These are phyloP conservation scores for Cornus kousa DNA, from an alignment of 148 eudicot genomes.

Conservation along the genomic window DNA sequence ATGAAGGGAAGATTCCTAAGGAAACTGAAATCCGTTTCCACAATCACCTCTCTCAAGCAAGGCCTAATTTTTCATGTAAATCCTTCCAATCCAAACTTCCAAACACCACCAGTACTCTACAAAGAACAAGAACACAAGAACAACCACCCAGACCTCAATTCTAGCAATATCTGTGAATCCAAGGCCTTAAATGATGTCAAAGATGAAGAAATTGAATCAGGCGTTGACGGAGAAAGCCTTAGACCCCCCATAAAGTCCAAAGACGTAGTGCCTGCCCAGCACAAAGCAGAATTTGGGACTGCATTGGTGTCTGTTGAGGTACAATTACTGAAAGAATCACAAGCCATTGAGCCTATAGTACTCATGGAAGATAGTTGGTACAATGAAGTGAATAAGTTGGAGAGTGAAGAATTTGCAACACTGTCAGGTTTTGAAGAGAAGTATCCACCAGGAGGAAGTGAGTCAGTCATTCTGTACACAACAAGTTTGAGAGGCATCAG, in stretches of 20 bases:
- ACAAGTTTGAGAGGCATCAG: constrained; percentile 70
- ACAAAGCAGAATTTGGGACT: too few relatives aligned
- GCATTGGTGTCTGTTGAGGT: too few relatives aligned
- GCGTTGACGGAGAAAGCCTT: neutral
- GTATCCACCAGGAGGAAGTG: constrained; percentile 60
- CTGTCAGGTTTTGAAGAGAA: constrained; percentile 36
- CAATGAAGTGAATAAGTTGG: constrained; percentile 7
- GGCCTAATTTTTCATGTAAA: constrained; percentile 16
- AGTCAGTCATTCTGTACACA: constrained; percentile 58
- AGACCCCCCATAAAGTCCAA: neutral
- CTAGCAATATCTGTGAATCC: too few relatives aligned
- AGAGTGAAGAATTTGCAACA: too few relatives aligned
- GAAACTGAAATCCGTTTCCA: constrained; percentile 32
- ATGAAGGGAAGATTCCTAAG: constrained; percentile 27
- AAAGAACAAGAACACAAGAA: too few relatives aligned
- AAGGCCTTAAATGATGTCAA: constrained; percentile 9
- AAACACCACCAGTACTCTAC: neutral
- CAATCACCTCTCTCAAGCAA: constrained; percentile 21
- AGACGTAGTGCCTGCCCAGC: neutral
- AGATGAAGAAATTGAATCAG: constrained; percentile 14
- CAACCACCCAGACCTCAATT: too few relatives aligned
- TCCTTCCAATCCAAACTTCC: constrained; percentile 1
- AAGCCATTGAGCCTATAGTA: too few relatives aligned
- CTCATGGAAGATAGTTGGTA: neutral
- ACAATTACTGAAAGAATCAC: too few relatives aligned